A percentile compares a stretch with the other conserved stretches of the same genome.
phyloP scores from a whole-genome alignment of 2,329 filamentous ascomycete species.

The Pseudogymnoascus sp. region DNA sequence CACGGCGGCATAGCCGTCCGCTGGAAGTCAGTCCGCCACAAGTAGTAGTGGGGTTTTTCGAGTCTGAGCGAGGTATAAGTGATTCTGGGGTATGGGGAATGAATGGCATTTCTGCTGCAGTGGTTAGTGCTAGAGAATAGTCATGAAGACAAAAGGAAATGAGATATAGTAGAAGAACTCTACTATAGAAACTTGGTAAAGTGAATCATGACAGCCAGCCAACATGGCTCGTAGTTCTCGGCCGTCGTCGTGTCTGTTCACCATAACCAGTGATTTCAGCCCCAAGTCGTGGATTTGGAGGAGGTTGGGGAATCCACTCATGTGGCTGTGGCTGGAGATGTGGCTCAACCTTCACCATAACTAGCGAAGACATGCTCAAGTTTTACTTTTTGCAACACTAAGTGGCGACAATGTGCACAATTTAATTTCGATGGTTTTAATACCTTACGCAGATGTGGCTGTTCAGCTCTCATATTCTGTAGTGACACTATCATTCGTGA shows the following conservation, averaged over 20 bases:
- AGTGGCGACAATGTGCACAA: neutral
- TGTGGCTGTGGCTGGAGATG: neutral
- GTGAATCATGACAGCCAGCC: neutral
- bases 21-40: slow-evolving; percentile 79
- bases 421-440: neutral
- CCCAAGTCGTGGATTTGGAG: neutral
- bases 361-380: neutral
- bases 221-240: neutral
- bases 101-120: slow-evolving; percentile 48
- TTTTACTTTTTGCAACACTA: neutral
- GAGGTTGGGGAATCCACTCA: neutral
- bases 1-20: slow-evolving; percentile 76
- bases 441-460: neutral
- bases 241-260: neutral
- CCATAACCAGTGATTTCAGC: neutral
- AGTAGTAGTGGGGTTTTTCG: slow-evolving; percentile 73
- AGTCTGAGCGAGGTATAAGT: slow-evolving; percentile 70
- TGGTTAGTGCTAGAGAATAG: slow-evolving; percentile 1
- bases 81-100: slow-evolving; percentile 73
- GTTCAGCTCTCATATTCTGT: neutral
- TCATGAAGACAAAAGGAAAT: neutral
- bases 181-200: neutral
- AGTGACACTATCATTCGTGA: neutral
- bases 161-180: neutral
- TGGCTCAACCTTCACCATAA: neutral